Evolutionary conservation across 257 asterid species (phyloP).

Genomic region (Solanum peruvianum): DNA sequence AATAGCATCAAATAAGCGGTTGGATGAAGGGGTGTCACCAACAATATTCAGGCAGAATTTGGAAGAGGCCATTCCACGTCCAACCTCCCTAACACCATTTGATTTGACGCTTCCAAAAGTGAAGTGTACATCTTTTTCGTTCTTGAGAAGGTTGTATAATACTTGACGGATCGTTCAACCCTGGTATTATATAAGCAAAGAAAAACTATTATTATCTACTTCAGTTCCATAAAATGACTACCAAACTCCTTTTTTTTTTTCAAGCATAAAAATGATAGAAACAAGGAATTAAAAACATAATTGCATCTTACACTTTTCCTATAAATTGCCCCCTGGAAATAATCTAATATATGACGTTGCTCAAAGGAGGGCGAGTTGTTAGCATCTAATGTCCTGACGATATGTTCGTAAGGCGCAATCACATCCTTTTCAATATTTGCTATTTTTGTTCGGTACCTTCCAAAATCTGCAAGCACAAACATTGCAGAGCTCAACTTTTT

Average conservation of each 20-base stretch:
- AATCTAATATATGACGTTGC: constrained; percentile 36
- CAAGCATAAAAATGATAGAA: not conserved
- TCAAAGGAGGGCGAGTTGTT: constrained; percentile 32
- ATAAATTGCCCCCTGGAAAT: constrained; percentile 69
- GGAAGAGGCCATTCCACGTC: constrained; percentile 63
- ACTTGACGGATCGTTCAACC: constrained; percentile 69
- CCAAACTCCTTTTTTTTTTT: not conserved
- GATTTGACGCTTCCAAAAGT: constrained; percentile 43
- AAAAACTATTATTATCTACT: not conserved
- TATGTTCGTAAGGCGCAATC: constrained; percentile 78
- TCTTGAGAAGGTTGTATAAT: constrained; percentile 55
- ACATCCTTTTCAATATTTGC: constrained; percentile 70
- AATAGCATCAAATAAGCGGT: constrained; percentile 77
- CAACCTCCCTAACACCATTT: constrained; percentile 40
- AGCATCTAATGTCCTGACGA: constrained; percentile 37
- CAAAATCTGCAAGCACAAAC: constrained; percentile 42
- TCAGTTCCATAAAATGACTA: not conserved
- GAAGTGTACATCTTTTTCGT: constrained; percentile 51
- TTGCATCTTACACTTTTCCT: constrained; percentile 66
- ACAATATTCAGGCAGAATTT: constrained; percentile 75
- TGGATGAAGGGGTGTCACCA: constrained; percentile 86
- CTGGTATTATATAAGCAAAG: constrained; percentile 13
- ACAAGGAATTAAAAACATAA: not conserved
- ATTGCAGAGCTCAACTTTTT: constrained; percentile 40
- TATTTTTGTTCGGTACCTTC: constrained; percentile 23